Evolutionary conservation across 2,329 filamentous ascomycete species (phyloP), one percentile per base, ranked within the genome.

Genomic region (Alternaria solani): DNA sequence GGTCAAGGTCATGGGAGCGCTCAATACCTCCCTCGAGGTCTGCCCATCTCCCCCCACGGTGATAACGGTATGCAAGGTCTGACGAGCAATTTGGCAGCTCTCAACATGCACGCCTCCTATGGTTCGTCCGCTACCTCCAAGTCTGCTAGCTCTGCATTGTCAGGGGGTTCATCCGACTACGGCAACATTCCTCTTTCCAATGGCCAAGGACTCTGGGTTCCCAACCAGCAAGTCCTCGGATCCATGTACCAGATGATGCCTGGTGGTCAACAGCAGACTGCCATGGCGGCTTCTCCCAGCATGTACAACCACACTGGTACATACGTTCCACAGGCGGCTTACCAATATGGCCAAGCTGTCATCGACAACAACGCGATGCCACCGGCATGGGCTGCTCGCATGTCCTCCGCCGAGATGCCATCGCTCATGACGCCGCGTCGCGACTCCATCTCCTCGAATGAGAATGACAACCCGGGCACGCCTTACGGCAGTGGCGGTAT

Each of bases 371-470:
- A 78, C 71, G 81, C 82, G 7, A 75, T 84, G 66, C 81, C 72
- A 36, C 72, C 80, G 14, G 78, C 75, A 64, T 84, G 82, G 83
- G 79, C 82, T 16, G 73, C 75, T 32, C 79, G 79, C 42, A 79
- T 81, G 60, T 78, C 81, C 5, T 82, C 80, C 18, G 79, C 76
- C 8, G 82, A 83, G 30, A 81, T 84, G 60, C 83, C 83, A 5
- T 80, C 82, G 8, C 76, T 85, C 51, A 81, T 84, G 77, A 84
- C 82, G 18, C 82, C 82, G 49, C 82, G 83, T 38, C 82, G 83
- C 48, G 82, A 83, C 64, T 84, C 83, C 7, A 76, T 83, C 64
- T 85, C 83, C 5, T 84, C 83, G 34, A 84, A 83, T 67, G 83
- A 84, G 78, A 82, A 84, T 58, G 82, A 84, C 49, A 78, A 82